phyloP scores from a whole-genome alignment of 2,329 filamentous ascomycete species.

The Endothia cerciana region DNA sequence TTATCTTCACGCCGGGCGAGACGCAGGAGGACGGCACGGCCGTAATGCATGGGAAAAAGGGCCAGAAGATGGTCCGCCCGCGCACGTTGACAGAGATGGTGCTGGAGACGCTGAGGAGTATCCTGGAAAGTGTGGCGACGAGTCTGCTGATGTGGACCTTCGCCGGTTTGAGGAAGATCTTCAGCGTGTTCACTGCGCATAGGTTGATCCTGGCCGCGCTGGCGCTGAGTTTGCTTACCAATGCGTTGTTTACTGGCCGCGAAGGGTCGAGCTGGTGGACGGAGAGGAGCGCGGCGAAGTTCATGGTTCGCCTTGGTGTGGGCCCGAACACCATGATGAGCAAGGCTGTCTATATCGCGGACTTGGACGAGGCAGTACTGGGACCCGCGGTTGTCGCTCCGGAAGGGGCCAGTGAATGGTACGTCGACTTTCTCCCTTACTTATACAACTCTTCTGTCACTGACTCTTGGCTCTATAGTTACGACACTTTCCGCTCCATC shows the following conservation, averaged over 20 bases:
- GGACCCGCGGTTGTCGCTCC: constrained; percentile 40
- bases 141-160: constrained; percentile 79
- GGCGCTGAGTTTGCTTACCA: constrained; percentile 69
- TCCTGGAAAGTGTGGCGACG: constrained; percentile 74
- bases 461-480: constrained; percentile 44
- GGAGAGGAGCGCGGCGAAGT: constrained; percentile 77
- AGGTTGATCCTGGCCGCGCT: constrained; percentile 73
- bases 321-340: constrained; percentile 80
- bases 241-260: constrained; percentile 74
- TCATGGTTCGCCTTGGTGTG: constrained; percentile 82
- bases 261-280: constrained; percentile 81
- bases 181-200: constrained; percentile 72
- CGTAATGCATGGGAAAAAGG: constrained; percentile 54
- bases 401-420: constrained; percentile 56
- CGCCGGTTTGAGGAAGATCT: constrained; percentile 65
- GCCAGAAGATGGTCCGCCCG: constrained; percentile 57
- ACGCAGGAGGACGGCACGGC: constrained; percentile 38
- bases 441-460: neutral
- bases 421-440: constrained; percentile 30
- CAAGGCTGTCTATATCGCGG: constrained; percentile 80
- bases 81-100: constrained; percentile 70
- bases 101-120: constrained; percentile 72
- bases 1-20: constrained; percentile 60
- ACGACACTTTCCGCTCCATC: constrained; percentile 64
- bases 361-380: constrained; percentile 69